phyloP scores from a whole-genome alignment of 164 flowering plant genomes.

The Platanus orientalis region DNA sequence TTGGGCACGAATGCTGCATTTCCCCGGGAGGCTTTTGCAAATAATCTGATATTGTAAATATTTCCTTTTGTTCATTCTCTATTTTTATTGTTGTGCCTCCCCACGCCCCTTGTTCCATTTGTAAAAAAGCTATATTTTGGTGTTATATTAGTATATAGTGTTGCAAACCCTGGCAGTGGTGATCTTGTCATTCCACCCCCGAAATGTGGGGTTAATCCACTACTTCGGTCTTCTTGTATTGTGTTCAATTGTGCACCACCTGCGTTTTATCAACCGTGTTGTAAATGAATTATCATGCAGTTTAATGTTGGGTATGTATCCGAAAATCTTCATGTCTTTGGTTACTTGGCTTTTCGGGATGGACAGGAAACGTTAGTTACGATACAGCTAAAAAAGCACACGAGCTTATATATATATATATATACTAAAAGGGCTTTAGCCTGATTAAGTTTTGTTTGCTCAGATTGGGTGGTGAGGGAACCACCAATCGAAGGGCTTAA shows the following conservation, averaged over 20 bases:
- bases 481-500: too few species aligned
- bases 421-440: too few species aligned
- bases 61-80: constrained; percentile 2
- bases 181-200: not conserved
- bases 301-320: too few species aligned
- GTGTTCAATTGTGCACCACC: not conserved
- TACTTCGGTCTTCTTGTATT: not conserved
- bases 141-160: constrained; percentile 13
- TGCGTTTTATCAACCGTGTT: not conserved
- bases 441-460: too few species aligned
- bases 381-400: too few species aligned
- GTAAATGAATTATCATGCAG: too few species aligned
- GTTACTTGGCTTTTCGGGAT: too few species aligned
- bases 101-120: constrained; percentile 13
- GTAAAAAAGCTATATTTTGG: constrained; percentile 15
- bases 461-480: too few species aligned
- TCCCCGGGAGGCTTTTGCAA: constrained; percentile 28
- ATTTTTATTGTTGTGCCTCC: not conserved
- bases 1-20: constrained; percentile 19
- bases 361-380: too few species aligned
- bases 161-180: constrained; percentile 2
- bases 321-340: too few species aligned
- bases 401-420: too few species aligned
- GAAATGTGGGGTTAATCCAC: not conserved
- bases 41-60: constrained; percentile 34